Base-by-base conservation (phyloP, 208 protist genomes). In the Novymonas esmeraldas region DNA sequence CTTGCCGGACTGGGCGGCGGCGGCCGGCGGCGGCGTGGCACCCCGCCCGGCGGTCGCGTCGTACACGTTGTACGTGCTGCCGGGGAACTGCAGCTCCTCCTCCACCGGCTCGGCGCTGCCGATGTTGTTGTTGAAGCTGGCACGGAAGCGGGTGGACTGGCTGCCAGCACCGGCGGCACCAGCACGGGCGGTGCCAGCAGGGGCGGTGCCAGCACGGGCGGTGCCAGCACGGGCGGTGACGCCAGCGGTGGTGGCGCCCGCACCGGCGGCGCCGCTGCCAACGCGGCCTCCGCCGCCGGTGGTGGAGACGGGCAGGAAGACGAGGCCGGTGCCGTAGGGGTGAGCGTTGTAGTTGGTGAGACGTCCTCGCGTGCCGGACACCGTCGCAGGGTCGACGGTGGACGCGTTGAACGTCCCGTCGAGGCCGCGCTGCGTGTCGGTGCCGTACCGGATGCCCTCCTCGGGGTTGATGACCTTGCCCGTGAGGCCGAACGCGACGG, bases 11-110 rank as follows among this genome's bases (percentile, higher is more conserved):
- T 65, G 38, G 9, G 44, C 52, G 20, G 29, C 52, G 20, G 46
- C 39, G 20, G 29, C 52, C 24, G 46, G 28, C 31, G 36, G 59
- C 45, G 59, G 29, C 13, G 45, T 54, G 13, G 26, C 55, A n/a
- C 20, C 28, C 16, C 11, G 36, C 44, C 16, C 16, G 49, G 33
- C 6, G 36, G 48, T 64, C n/a, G 9, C 56, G 64, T 79, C 73
- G 70, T 93, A 87, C 31, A 85, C 81, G 64, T 93, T 93, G 74
- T 93, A 82, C 6, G 87, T 93, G 65, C 87, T 90, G 54, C 87
- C 87, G 4, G 85, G 85, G 59, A 90, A 94, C 72, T 91, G 87
- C 67, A 84, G 61, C 13, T 76, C 82, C 29, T 54, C 49, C 59
- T 86, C 73, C 18, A 76, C 76, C 24, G 79, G 24, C 62, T 87